Conservation (phyloP, 2,329 filamentous ascomycete species). For the Aspergillus alliaceus region DNA sequence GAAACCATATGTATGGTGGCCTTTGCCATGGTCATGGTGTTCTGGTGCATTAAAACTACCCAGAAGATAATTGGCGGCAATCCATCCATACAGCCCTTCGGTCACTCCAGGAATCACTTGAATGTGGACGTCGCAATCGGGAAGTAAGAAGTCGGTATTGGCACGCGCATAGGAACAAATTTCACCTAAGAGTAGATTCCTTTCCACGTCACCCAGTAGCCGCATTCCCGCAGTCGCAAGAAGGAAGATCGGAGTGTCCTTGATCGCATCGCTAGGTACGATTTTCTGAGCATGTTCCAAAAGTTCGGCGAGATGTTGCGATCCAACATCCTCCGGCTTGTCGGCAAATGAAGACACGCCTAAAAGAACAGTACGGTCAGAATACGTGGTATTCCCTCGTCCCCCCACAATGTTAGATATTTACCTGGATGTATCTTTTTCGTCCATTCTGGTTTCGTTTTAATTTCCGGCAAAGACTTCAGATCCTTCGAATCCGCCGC, state of each 20-base stretch:
- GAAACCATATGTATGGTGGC: slow-evolving; percentile 94
- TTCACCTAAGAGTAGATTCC: slow-evolving; percentile 69
- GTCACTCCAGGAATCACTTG: slow-evolving; percentile 96
- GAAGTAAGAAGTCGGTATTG: slow-evolving; percentile 77
- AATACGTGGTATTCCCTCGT: not conserved
- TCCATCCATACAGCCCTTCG: slow-evolving; percentile 94
- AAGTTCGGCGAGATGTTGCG: slow-evolving; percentile 76
- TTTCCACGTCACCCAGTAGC: slow-evolving; percentile 72
- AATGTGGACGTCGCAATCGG: slow-evolving; percentile 86
- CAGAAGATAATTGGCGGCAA: slow-evolving; percentile 92
- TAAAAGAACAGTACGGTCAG: slow-evolving; percentile 23
- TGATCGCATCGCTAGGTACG: slow-evolving; percentile 72
- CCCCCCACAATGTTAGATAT: slow-evolving; percentile 7
- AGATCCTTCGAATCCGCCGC: slow-evolving; percentile 61
- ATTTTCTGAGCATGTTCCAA: slow-evolving; percentile 78
- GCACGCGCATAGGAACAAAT: slow-evolving; percentile 80
- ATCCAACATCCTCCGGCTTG: slow-evolving; percentile 72
- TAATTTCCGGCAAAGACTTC: slow-evolving; percentile 72
- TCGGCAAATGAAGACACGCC: slow-evolving; percentile 85
- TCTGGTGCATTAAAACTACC: slow-evolving; percentile 82
- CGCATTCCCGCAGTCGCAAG: slow-evolving; percentile 97
- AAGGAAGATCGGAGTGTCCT: slow-evolving; percentile 87
- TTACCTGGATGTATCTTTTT: slow-evolving; percentile 89
- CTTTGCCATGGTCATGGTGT: slow-evolving; percentile 76
- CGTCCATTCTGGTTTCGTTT: slow-evolving; percentile 82